Conservation (phyloP, 345 rosid species). For the Microcos paniculata region DNA sequence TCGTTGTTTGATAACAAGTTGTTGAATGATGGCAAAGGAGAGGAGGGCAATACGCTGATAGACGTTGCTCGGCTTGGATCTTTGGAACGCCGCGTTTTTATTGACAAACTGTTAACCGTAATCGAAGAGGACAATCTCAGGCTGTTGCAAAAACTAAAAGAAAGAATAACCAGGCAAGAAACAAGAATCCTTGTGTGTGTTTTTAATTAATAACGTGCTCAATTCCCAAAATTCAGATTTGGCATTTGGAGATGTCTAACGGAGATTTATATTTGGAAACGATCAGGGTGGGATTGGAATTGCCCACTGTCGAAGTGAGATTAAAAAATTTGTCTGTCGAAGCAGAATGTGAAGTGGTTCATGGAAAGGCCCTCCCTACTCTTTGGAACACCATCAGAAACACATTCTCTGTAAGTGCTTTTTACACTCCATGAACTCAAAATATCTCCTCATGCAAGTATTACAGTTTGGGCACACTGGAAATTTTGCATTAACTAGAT, state of each 20-base stretch:
- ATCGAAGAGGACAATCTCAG: slow-evolving; percentile 41
- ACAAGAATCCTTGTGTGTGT: too few relatives aligned
- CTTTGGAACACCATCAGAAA: slow-evolving; percentile 36
- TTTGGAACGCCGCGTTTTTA: slow-evolving; percentile 30
- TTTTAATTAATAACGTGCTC: too few relatives aligned
- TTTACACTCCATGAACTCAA: too few relatives aligned
- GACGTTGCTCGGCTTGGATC: slow-evolving; percentile 42
- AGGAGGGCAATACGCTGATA: too few relatives aligned
- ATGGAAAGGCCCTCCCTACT: slow-evolving; percentile 40
- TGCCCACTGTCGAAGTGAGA: slow-evolving; percentile 40
- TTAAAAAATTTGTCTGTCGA: slow-evolving; percentile 31
- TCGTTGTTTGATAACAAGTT: slow-evolving; percentile 18
- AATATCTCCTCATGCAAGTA: too few relatives aligned
- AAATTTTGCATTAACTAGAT: too few relatives aligned
- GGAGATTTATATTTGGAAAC: too few relatives aligned
- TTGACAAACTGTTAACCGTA: slow-evolving; percentile 33
- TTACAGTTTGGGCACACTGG: too few relatives aligned
- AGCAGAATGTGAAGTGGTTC: slow-evolving; percentile 35
- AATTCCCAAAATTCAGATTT: too few relatives aligned
- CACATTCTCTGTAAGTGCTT: slow-evolving; percentile 28
- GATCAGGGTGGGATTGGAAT: slow-evolving; percentile 38
- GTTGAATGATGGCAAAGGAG: not conserved
- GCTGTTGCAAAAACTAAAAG: slow-evolving; percentile 37
- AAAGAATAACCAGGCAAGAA: slow-evolving; percentile 37
- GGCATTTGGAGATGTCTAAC: too few relatives aligned